phyloP scores from a whole-genome alignment of 768 basidiomycete species.

The Lactarius indigo region DNA sequence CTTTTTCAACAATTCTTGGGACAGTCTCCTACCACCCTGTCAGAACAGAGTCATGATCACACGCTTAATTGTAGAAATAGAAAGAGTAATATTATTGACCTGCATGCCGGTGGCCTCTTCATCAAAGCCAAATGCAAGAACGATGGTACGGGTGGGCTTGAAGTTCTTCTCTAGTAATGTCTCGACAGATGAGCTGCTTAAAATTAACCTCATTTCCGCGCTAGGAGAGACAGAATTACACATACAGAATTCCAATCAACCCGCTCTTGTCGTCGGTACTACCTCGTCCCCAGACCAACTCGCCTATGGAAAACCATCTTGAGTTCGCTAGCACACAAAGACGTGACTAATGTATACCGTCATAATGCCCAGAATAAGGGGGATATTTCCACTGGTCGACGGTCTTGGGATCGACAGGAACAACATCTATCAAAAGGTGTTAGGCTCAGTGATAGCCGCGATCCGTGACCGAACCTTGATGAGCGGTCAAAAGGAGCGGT shows the following conservation, averaged over 20 bases:
- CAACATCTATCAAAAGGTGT: constrained; percentile 49
- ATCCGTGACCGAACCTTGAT: constrained; percentile 40
- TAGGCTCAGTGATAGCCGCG: too few species aligned
- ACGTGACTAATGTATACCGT: not conserved
- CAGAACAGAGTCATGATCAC: not conserved
- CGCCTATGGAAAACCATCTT: constrained; percentile 20
- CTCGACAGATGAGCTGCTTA: constrained; percentile 41
- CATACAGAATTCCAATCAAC: constrained; percentile 33
- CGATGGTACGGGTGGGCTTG: constrained; percentile 41
- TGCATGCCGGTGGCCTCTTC: constrained; percentile 41
- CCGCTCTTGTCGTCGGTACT: constrained; percentile 36
- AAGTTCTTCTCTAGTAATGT: constrained; percentile 44
- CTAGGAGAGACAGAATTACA: not conserved
- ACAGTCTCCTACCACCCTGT: constrained; percentile 44
- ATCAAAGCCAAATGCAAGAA: constrained; percentile 47
- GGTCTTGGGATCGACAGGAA: constrained; percentile 58
- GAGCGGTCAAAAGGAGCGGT: constrained; percentile 52
- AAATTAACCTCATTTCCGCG: not conserved
- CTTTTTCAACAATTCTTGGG: constrained; percentile 36
- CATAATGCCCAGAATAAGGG: constrained; percentile 53
- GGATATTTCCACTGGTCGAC: constrained; percentile 55
- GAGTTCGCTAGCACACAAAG: not conserved
- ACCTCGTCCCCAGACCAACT: constrained; percentile 34
- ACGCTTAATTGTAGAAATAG: not conserved
- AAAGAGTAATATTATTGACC: constrained; percentile 18